Evolutionary conservation across 1,284 basidiomycete species (phyloP).

Genomic region (Inonotus obliquus): DNA sequence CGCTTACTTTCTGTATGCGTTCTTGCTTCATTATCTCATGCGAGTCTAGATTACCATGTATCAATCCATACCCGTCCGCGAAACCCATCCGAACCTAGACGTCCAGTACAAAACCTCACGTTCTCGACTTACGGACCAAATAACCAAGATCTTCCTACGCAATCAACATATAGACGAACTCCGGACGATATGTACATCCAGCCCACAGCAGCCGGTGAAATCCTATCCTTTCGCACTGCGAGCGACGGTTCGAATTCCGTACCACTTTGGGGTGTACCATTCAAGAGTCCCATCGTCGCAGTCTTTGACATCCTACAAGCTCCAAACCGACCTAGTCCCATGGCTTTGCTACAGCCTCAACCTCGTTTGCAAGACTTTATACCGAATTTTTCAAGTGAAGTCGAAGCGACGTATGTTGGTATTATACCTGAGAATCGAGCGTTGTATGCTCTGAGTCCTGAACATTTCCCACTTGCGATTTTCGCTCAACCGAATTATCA

Average conservation of each 20-base stretch:
- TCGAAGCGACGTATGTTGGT: constrained; percentile 66
- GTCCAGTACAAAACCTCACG: constrained; percentile 66
- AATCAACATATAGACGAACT: constrained; percentile 63
- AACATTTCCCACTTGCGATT: constrained; percentile 67
- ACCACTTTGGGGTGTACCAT: constrained; percentile 54
- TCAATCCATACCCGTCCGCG: constrained; percentile 54
- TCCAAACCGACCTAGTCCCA: constrained; percentile 46
- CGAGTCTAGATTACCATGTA: constrained; percentile 60
- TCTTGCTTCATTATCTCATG: not conserved
- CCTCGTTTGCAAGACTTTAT: constrained; percentile 63
- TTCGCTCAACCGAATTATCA: constrained; percentile 51
- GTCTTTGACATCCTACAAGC: constrained; percentile 70
- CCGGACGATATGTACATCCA: constrained; percentile 77
- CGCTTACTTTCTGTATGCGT: constrained; percentile 24
- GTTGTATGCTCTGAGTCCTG: constrained; percentile 74
- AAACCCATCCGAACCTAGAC: constrained; percentile 29
- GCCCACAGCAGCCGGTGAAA: constrained; percentile 67
- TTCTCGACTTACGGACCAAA: constrained; percentile 86
- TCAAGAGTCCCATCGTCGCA: constrained; percentile 66
- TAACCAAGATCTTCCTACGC: constrained; percentile 63
- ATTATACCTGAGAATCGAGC: constrained; percentile 56
- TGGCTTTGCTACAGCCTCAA: constrained; percentile 76
- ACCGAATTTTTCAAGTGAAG: constrained; percentile 40
- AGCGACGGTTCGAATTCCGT: constrained; percentile 31
- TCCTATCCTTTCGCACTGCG: constrained; percentile 62